A percentile compares a stretch with the other conserved stretches of the same genome.
phyloP scores from a whole-genome alignment of 2,329 filamentous ascomycete genomes.

The Aspergillus pseudotamarii region DNA sequence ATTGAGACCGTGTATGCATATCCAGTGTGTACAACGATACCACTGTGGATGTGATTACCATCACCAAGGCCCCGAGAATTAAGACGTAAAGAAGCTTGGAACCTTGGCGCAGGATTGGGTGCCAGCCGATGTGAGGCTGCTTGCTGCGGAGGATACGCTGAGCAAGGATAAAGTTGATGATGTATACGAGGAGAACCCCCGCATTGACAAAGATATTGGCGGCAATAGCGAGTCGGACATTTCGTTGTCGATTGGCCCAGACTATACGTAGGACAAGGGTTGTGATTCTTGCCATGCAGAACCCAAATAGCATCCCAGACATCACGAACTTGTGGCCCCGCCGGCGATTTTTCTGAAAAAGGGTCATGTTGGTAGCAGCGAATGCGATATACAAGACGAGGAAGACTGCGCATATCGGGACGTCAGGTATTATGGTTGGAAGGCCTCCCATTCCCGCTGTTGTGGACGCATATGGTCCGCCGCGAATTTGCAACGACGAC shows the following conservation, averaged over 20 bases:
- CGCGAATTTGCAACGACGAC: conserved; percentile 9
- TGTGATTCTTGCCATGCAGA: conserved; percentile 53
- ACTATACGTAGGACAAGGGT: conserved; percentile 56
- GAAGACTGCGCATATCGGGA: conserved; percentile 67
- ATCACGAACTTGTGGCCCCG: conserved; percentile 54
- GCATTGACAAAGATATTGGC: conserved; percentile 72
- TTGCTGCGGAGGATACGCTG: conserved; percentile 75
- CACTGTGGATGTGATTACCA: conserved; percentile 67
- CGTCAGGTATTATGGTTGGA: conserved; percentile 62
- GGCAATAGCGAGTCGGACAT: conserved; percentile 55
- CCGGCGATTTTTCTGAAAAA: conserved; percentile 47
- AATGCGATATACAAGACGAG: conserved; percentile 51
- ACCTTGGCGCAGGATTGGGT: conserved; percentile 50
- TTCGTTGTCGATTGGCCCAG: conserved; percentile 54
- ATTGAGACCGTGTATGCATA: conserved; percentile 49
- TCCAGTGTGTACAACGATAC: conserved; percentile 69
- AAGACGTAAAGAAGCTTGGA: conserved; percentile 64
- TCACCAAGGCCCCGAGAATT: conserved; percentile 62
- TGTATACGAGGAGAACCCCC: conserved; percentile 73
- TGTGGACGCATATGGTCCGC: conserved; percentile 34
- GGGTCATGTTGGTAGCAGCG: conserved; percentile 48
- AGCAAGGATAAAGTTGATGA: conserved; percentile 76
- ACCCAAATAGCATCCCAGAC: conserved; percentile 49
- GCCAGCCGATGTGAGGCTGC: conserved; percentile 73
- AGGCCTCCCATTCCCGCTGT: conserved; percentile 44